These are phyloP conservation scores for Clitopilus hobsonii DNA, from an alignment of 768 basidiomycete species.

Conservation along the genomic window DNA sequence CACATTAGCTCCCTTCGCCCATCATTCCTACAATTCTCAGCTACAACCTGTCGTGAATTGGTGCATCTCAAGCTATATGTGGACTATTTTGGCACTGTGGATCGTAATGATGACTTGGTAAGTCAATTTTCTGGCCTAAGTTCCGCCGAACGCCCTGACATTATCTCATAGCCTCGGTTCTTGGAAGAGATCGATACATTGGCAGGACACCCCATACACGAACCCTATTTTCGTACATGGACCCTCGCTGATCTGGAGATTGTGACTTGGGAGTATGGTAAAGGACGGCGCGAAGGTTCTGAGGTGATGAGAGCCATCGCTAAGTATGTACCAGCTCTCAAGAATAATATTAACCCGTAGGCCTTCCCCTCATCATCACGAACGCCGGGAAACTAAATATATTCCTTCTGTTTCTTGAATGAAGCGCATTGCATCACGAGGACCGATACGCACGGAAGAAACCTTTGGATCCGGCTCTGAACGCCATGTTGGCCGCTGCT, in stretches of 20 bases:
- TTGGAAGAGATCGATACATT: slow-evolving; percentile 4
- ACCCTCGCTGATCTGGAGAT: slow-evolving; percentile 17
- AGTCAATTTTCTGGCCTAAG: neutral
- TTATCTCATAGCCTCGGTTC: neutral
- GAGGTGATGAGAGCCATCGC: slow-evolving; percentile 19
- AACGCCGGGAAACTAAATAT: too few relatives aligned
- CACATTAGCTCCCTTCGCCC: neutral
- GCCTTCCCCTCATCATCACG: too few relatives aligned
- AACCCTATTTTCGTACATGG: slow-evolving; percentile 15
- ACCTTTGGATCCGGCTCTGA: too few relatives aligned
- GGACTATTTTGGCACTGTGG: neutral
- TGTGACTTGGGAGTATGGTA: slow-evolving; percentile 18
- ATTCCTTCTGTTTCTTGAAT: too few relatives aligned
- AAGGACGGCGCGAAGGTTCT: slow-evolving; percentile 15
- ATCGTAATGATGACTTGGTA: neutral
- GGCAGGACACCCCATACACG: slow-evolving; percentile 6
- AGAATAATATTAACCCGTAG: too few relatives aligned
- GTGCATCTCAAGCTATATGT: neutral
- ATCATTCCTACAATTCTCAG: neutral
- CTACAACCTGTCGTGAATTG: neutral
- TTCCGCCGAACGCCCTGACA: neutral
- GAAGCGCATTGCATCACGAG: too few relatives aligned
- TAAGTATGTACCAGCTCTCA: slow-evolving; percentile 1
- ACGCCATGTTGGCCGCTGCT: too few relatives aligned
- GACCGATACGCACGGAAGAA: too few relatives aligned